These are phyloP conservation scores for Ziziphus jujuba DNA, from an alignment of 306 rosid genomes.

Conservation along the genomic window DNA sequence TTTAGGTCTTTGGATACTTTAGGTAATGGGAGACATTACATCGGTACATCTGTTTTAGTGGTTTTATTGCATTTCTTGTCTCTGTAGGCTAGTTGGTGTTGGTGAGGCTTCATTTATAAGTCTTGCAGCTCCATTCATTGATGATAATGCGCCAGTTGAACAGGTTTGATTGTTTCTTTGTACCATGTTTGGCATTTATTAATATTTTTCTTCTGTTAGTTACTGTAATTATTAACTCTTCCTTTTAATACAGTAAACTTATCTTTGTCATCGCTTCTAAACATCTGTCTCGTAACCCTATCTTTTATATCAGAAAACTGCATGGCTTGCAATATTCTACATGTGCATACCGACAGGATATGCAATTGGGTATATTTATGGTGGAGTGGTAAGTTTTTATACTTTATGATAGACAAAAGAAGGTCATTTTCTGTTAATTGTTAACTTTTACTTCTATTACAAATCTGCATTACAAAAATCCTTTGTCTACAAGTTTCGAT, in stretches of 20 bases:
- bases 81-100: conserved; percentile 75
- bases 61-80: conserved; percentile 12
- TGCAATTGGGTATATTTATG: conserved; percentile 82
- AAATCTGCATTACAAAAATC: neutral
- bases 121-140: conserved; percentile 94
- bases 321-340: conserved; percentile 72
- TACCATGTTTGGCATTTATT: conserved; percentile 15
- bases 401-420: neutral
- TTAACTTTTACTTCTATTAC: too few relatives aligned
- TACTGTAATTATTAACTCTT: too few relatives aligned
- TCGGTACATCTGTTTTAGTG: conserved; percentile 8
- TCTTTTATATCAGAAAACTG: conserved; percentile 61
- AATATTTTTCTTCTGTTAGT: conserved; percentile 11
- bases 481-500: neutral
- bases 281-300: conserved; percentile 10
- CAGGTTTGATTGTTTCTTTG: conserved; percentile 52
- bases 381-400: conserved; percentile 70
- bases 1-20: conserved; percentile 12
- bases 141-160: conserved; percentile 77
- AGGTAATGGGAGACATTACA: conserved; percentile 3
- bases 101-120: conserved; percentile 95
- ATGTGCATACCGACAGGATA: conserved; percentile 87
- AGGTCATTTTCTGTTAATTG: too few relatives aligned
- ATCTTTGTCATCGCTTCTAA: neutral
- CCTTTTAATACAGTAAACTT: too few relatives aligned